Evolutionary conservation across 192 early-diverging fungal species (phyloP).

Genomic region (Podila minutissima): DNA sequence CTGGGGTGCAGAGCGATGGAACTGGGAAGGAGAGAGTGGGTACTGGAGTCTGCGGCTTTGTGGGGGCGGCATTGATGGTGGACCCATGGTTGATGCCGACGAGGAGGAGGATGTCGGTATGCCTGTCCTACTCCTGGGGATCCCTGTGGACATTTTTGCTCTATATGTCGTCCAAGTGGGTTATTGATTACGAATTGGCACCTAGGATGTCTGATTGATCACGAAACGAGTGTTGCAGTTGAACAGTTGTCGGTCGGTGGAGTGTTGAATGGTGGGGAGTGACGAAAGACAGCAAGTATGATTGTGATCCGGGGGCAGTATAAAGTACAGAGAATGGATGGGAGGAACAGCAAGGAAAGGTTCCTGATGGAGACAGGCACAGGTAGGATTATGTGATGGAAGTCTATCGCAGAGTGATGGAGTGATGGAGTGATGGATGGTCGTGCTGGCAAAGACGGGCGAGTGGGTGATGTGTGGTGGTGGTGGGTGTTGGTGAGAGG

Average conservation of each 20-base stretch:
- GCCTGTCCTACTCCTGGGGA: conserved; percentile 1
- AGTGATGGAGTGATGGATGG: no score
- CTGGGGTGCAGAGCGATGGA: neutral
- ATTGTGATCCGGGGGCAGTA: neutral
- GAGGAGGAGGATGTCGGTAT: neutral
- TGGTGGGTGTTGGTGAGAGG: no score
- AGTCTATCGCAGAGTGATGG: no score
- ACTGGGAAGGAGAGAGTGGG: neutral
- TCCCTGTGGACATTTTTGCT: neutral
- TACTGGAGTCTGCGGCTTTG: neutral
- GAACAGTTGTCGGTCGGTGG: no score
- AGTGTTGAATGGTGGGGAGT: neutral
- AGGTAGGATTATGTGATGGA: neutral
- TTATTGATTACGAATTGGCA: neutral
- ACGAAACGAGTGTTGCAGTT: no score
- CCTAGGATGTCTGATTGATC: neutral
- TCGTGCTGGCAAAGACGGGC: no score
- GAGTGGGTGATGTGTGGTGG: no score
- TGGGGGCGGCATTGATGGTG: neutral
- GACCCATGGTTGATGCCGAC: neutral
- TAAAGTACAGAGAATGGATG: neutral
- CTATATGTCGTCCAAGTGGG: neutral
- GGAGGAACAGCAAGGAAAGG: neutral
- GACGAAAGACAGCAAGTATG: neutral
- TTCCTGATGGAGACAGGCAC: neutral